Conservation (phyloP, 495 filamentous ascomycete genomes). For the Baudoinia panamericana region DNA sequence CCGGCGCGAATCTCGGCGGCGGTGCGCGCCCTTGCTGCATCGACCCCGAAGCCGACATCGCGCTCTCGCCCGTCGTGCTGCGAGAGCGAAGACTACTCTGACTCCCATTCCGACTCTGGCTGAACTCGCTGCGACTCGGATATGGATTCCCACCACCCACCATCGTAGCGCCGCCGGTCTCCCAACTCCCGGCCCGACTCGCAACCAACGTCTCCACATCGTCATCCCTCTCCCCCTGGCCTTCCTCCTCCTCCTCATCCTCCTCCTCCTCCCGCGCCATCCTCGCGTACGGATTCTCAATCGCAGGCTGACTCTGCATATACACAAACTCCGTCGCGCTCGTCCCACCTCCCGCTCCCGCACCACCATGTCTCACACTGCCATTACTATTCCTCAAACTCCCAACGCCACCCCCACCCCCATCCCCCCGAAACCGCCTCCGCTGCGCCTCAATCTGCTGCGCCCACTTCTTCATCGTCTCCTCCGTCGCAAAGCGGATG, state of each 20-base stretch:
- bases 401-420: no score
- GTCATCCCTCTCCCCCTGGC: conserved; percentile 51
- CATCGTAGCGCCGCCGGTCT: not conserved
- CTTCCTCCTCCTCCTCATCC: conserved; percentile 59
- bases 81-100: conserved; percentile 68
- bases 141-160: no score
- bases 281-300: conserved; percentile 67
- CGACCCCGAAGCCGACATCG: conserved; percentile 21
- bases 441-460: conserved; percentile 44
- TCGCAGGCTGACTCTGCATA: conserved; percentile 48
- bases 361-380: conserved; percentile 38
- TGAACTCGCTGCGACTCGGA: conserved; percentile 8
- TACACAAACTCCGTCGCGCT: conserved; percentile 69
- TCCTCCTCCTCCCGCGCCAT: conserved; percentile 55
- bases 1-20: conserved; percentile 55
- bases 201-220: conserved; percentile 8
- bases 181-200: not conserved
- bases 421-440: not conserved
- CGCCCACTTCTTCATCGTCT: conserved; percentile 85
- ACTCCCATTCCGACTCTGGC: conserved; percentile 64
- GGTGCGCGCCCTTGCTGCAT: conserved; percentile 34
- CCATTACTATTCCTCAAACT: conserved; percentile 37
- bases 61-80: conserved; percentile 65
- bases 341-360: conserved; percentile 41
- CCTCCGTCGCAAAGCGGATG: conserved; percentile 81